Conservation (phyloP, 2,329 filamentous ascomycete genomes). For the Claviceps arundinis region DNA sequence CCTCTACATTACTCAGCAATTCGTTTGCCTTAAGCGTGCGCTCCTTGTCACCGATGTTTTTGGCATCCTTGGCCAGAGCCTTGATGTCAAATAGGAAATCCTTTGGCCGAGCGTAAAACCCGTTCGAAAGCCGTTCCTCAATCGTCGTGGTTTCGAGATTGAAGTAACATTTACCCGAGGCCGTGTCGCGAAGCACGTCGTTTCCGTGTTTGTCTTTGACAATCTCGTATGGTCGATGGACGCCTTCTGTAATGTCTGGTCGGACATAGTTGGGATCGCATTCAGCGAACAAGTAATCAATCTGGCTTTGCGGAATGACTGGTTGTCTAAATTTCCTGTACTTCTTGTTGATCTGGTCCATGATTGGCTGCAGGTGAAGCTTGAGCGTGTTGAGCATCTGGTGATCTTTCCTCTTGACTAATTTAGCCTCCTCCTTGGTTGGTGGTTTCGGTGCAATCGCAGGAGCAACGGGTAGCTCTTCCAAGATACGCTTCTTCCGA, state of each 20-base stretch:
- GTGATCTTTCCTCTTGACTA: conserved; percentile 68
- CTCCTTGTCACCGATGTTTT: conserved; percentile 68
- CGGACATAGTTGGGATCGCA: conserved; percentile 59
- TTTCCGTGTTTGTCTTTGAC: conserved; percentile 68
- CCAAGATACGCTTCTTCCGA: conserved; percentile 74
- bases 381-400: conserved; percentile 79
- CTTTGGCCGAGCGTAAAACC: conserved; percentile 81
- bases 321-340: conserved; percentile 81
- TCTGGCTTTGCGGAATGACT: conserved; percentile 58
- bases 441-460: conserved; percentile 52
- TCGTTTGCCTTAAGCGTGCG: conserved; percentile 80
- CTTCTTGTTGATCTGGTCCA: conserved; percentile 88
- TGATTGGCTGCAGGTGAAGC: conserved; percentile 79
- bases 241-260: conserved; percentile 37
- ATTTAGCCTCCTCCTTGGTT: conserved; percentile 68
- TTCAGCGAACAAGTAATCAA: conserved; percentile 76
- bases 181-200: conserved; percentile 60
- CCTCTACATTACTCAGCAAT: conserved; percentile 82
- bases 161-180: conserved; percentile 78
- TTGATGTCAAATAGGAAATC: conserved; percentile 86
- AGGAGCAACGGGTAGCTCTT: conserved; percentile 62
- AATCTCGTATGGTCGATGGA: conserved; percentile 65
- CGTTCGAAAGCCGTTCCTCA: conserved; percentile 91
- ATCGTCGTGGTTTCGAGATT: conserved; percentile 89
- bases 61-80: conserved; percentile 72